Base-by-base conservation (phyloP, 2,329 filamentous ascomycete genomes). In the Penicillium sp. region DNA sequence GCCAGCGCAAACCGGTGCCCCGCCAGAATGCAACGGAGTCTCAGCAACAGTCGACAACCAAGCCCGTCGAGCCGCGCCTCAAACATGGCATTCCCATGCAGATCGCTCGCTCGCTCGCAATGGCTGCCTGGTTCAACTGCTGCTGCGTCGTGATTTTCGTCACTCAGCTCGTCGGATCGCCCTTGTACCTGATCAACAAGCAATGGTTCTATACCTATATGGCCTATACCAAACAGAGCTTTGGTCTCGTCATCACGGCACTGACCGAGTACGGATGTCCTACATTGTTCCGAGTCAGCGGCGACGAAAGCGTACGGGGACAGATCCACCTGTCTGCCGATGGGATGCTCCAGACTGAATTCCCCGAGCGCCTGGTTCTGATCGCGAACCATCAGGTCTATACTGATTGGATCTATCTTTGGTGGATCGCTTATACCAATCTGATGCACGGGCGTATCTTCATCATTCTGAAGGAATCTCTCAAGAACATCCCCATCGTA, bases 401-500 rank as follows among this genome's bases (percentile, higher is more conserved):
- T 61, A 84, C 81, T n/a, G 82, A 85, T 58, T 85, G 82, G 82
- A 68, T 84, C 11, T 84, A 84, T 60, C 71, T 85, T 2, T 85
- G 82, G 82, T 85, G 81, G 81, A 75, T 82, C 39, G 77, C 80
- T 2, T 85, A 84, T 57, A 82, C 81, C 1, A 81, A 81, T 57
- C 70, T 73, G 50, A 83, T 83, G 78, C 81, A 84, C 54, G 82
- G 82, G 32, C 79, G 79, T 54, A 76, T 85, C 57, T 84, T 81
- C 62, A 84, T 85, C 62, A 83, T 85, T 46, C 64, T 84, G 39
- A 85, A 85, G 58, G 82, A 85, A 57, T 81, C 79, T 2, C 65
- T 84, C 48, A 82, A 82, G 58, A 78, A 80, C 51, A 77, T 84
- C 8, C 81, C 81, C 0, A 67, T 84, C 45, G 69, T 84, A 34